A percentile compares a stretch with the other conserved stretches of the same genome.
phyloP scores from a whole-genome alignment of 2,329 filamentous ascomycete genomes.

The Parastagonospora nodorum region DNA sequence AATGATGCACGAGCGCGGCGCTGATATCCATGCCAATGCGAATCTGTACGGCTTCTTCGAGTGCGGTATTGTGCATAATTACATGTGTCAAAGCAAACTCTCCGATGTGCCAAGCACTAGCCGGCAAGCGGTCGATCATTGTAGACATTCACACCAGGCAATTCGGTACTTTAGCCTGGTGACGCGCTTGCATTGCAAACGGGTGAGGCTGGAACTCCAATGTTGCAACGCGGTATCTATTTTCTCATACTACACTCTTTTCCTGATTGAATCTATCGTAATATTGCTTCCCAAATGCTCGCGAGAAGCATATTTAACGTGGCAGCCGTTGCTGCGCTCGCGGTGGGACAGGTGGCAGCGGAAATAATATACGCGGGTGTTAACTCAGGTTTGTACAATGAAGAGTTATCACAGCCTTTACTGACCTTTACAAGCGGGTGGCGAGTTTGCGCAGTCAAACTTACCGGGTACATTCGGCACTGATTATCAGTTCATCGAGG shows the following conservation, averaged over 20 bases:
- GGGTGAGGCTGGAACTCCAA: background rate
- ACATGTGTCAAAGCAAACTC: background rate
- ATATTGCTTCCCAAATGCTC: conserved; percentile 2
- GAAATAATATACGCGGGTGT: conserved; percentile 30
- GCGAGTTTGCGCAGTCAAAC: conserved; percentile 26
- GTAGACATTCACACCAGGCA: background rate
- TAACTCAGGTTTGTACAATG: conserved; percentile 20
- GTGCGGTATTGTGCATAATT: background rate
- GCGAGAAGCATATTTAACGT: conserved; percentile 10
- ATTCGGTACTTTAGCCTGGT: conserved; percentile 1
- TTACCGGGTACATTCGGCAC: conserved; percentile 57
- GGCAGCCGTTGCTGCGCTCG: conserved; percentile 13
- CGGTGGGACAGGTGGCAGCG: conserved; percentile 8
- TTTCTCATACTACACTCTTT: conserved; percentile 3
- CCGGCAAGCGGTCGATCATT: background rate
- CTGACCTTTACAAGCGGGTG: conserved; percentile 19
- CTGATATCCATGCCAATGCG: background rate
- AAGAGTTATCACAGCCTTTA: background rate
- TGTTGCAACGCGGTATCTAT: background rate
- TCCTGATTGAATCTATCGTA: background rate
- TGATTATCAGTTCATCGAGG: conserved; percentile 58
- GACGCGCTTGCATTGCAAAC: background rate
- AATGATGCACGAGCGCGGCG: background rate
- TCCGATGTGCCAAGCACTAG: conserved; percentile 1
- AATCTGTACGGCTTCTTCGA: background rate